Evolutionary conservation across 768 basidiomycete species (phyloP).

Genomic region (Hericium alpestre): DNA sequence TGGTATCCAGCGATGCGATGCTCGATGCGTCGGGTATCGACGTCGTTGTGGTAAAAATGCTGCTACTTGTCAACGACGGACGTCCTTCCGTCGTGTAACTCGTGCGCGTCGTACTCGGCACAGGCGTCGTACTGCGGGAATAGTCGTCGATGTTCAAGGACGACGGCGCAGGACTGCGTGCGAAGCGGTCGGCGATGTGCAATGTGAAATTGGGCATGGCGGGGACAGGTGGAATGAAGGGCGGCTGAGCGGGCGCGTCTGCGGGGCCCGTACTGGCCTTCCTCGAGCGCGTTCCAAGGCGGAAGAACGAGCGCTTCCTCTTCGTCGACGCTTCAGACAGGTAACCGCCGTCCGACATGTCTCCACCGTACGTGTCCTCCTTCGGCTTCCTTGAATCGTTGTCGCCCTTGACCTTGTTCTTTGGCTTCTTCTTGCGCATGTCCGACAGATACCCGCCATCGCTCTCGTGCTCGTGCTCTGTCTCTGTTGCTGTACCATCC

Average conservation of each 20-base stretch:
- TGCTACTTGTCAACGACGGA: not conserved
- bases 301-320: slow-evolving; percentile 20
- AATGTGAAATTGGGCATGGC: slow-evolving; percentile 1
- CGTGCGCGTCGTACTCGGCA: not conserved
- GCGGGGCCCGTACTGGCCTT: not conserved
- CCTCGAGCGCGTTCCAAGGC: slow-evolving; percentile 2
- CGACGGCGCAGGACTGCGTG: not conserved
- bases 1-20: not conserved
- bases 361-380: slow-evolving; percentile 5
- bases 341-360: slow-evolving; percentile 20
- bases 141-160: not conserved
- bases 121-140: not conserved
- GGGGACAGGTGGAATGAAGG: slow-evolving; percentile 7
- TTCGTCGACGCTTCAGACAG: slow-evolving; percentile 21
- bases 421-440: slow-evolving; percentile 6
- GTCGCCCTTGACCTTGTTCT: slow-evolving; percentile 8
- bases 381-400: not conserved
- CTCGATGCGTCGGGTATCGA: not conserved
- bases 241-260: not conserved
- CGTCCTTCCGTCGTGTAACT: not conserved
- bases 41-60: not conserved
- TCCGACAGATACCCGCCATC: slow-evolving; percentile 20
- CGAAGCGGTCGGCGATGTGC: slow-evolving; percentile 1
- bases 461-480: slow-evolving; percentile 15
- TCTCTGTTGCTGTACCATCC: too few relatives aligned